Conservation (phyloP, 768 basidiomycete genomes). For the Roridomyces roridus region DNA sequence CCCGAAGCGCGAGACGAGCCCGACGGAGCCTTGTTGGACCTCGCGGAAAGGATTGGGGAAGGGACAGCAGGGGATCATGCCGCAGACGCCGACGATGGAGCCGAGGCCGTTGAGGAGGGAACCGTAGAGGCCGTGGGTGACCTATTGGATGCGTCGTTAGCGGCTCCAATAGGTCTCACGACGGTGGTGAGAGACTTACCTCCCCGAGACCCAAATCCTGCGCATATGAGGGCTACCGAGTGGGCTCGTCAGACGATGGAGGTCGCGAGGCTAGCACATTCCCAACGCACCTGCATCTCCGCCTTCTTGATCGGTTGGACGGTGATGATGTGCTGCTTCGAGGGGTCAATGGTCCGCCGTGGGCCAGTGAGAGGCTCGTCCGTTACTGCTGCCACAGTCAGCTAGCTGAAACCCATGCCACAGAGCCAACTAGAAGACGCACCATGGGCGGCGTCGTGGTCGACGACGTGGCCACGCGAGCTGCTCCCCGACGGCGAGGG, state of each 20-base stretch:
- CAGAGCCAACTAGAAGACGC: constrained; percentile 29
- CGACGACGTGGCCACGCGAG: constrained; percentile 69
- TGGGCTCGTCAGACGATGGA: neutral
- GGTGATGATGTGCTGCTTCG: too few relatives aligned
- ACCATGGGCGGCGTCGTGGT: constrained; percentile 74
- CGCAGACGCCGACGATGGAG: constrained; percentile 64
- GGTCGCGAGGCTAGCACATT: neutral
- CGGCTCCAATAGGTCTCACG: neutral
- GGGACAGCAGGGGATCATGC: constrained; percentile 86
- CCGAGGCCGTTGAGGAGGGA: constrained; percentile 80
- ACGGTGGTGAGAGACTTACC: constrained; percentile 36
- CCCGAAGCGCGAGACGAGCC: constrained; percentile 90
- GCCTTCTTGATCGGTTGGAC: too few relatives aligned
- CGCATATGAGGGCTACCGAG: too few relatives aligned
- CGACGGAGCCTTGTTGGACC: too few relatives aligned
- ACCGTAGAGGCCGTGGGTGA: too few relatives aligned
- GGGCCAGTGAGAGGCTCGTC: constrained; percentile 54
- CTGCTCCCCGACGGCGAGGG: constrained; percentile 46
- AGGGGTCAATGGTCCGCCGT: constrained; percentile 31
- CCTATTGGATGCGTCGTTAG: neutral
- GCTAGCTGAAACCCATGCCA: neutral
- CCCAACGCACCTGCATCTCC: constrained; percentile 88
- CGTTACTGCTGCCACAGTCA: constrained; percentile 54
- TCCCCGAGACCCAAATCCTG: constrained; percentile 83
- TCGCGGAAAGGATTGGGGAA: constrained; percentile 92